Evolutionary conservation across 108 stramenopile species (phyloP), one percentile per base, ranked within the genome.

Genomic region (Skeletonema menzelii): DNA sequence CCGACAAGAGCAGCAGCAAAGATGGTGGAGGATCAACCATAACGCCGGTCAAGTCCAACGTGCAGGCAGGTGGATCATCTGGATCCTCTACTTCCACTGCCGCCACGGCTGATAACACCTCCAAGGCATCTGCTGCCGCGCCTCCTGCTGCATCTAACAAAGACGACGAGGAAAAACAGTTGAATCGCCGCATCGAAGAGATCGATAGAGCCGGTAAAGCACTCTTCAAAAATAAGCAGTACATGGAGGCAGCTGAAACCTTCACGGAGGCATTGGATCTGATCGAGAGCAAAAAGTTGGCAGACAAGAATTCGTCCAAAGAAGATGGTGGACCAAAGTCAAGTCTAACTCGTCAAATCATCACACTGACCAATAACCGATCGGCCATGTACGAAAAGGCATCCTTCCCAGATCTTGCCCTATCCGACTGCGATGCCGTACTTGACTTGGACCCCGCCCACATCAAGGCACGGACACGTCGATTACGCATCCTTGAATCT

Each of bases 341-440:
- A 12, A 80, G 86, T 11, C 57, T 91, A 27, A 81, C 73, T 32
- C 86, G 88, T 57, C 95, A 96, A 73, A 69, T 87, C 56, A 70
- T 92, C 56, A 96, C 92, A 19, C 75, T 96, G 17, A 85, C 87
- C 58, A 96, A 96, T 78, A 96, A 96, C 59, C 90, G 95, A n/a
- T 83, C 83, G 27, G 95, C 95, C 82, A 96, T 96, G 93, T 96
- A 96, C 72, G 95, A 96, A 78, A 96, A 96, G 80, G 92, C 83
- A n/a, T 80, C 78, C 65, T 53, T 87, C 12, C 82, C 87, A 6
- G 92, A 93, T 57, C 74, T 96, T 6, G 92, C 95, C 38, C 68
- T 96, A 46, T 58, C 77, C 64, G 94, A 95, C 82, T 95, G 94
- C 69, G 67, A 74, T 61, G 71, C 68, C 22, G 87, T 95, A 57